These are phyloP conservation scores for Hypericum perforatum DNA, from an alignment of 345 rosid species.

Conservation along the genomic window DNA sequence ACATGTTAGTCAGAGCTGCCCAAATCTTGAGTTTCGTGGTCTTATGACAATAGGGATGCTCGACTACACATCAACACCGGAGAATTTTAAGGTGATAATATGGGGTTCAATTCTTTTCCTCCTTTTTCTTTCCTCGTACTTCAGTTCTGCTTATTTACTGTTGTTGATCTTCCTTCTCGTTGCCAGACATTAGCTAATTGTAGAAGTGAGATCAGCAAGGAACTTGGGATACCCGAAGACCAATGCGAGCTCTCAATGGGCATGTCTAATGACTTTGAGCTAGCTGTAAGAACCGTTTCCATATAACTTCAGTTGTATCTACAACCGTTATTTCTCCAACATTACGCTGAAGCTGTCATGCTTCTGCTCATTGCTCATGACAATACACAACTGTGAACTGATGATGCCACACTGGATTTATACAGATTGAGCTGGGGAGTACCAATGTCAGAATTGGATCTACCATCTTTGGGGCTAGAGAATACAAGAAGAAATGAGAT, in stretches of 20 bases:
- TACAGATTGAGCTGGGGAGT: constrained; percentile 89
- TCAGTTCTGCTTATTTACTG: constrained; percentile 4
- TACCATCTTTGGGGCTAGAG: constrained; percentile 82
- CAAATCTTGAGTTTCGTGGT: constrained; percentile 74
- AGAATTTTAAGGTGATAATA: constrained; percentile 69
- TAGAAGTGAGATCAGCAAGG: constrained; percentile 82
- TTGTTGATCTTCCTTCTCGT: constrained; percentile 6
- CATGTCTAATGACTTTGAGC: constrained; percentile 90
- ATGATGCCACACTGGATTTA: background rate
- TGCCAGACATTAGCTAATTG: constrained; percentile 68
- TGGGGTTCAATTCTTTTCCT: background rate
- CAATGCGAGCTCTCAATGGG: constrained; percentile 97
- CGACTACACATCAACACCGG: constrained; percentile 87
- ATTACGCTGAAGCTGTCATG: no score
- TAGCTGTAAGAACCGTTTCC: constrained; percentile 50
- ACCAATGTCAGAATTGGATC: constrained; percentile 92
- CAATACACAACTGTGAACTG: no score
- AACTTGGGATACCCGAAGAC: constrained; percentile 66
- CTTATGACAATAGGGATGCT: constrained; percentile 96
- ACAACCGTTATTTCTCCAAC: no score
- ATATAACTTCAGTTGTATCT: no score
- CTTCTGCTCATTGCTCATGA: no score
- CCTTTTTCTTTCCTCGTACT: background rate
- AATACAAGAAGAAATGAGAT: constrained; percentile 50
- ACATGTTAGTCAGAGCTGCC: constrained; percentile 53